Base-by-base conservation (phyloP, 305 asterid genomes). In the Galium porrigens region DNA sequence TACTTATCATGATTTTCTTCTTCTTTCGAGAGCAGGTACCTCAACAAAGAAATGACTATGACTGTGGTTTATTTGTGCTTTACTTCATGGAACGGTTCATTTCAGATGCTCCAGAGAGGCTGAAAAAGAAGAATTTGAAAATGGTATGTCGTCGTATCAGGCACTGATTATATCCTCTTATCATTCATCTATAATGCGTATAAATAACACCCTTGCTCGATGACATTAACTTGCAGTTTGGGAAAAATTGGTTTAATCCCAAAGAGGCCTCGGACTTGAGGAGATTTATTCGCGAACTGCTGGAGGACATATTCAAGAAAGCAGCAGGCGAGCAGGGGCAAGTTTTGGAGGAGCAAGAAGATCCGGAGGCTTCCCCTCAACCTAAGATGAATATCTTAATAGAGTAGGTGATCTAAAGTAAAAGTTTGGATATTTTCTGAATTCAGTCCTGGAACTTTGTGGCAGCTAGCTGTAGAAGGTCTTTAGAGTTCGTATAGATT, bases 31-130 rank as follows among this genome's bases (percentile, higher is more conserved):
- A 51, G 72, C 83, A 92, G 99, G 97, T 92, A 34, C 99, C 99
- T 11, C 94, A 76, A 66, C 99, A 92, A 68, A 78, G 63, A 63
- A 92, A 92, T 61, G 91, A 80, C 3, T 86, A 82, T 53, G 99
- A 92, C 63, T 92, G 99, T 73, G 99, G 97, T 42, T 73, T 86
- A 41, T 92, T 92, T 63, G 96, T 89, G 79, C 95, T 92, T 56
- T 84, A 70, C 84, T 92, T 82, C 69, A 87, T 87, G 71, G 90
- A 92, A 73, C 87, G 89, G 37, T 92, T 92, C 85, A 79, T 92
- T 58, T 78, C 63, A 12, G 83, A 84, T 32, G 84, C 85, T 63
- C 87, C 92, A 61, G 73, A 73, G 70, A 81, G 97, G 76, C 81
- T 85, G 78, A 80, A 72, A 73, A 74, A 68, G 78, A 71, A 70